phyloP scores from a whole-genome alignment of 2,329 filamentous ascomycete genomes.

The Verticillium alfalfae region DNA sequence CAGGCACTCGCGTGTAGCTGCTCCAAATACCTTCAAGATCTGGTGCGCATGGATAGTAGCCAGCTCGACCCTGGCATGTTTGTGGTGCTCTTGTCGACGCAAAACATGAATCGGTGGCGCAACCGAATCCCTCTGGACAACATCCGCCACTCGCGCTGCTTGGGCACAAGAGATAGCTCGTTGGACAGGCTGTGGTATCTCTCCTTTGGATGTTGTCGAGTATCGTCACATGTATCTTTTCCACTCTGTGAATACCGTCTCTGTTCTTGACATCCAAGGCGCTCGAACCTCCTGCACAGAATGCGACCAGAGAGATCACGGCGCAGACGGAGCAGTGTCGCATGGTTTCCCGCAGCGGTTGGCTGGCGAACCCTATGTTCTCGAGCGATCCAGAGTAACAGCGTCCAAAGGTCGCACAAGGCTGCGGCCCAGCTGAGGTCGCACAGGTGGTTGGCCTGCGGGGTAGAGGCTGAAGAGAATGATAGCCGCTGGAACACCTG shows the following conservation, averaged over 20 bases:
- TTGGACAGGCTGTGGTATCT: slow-evolving; percentile 15
- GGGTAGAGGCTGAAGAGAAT: neutral
- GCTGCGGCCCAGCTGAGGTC: neutral
- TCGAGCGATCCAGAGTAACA: neutral
- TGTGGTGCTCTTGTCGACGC: slow-evolving; percentile 37
- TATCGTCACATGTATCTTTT: slow-evolving; percentile 17
- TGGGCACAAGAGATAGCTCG: slow-evolving; percentile 26
- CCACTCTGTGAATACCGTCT: slow-evolving; percentile 23
- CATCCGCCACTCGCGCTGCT: slow-evolving; percentile 37
- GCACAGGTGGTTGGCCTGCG: neutral
- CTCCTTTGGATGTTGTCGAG: slow-evolving; percentile 5
- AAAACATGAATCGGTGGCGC: slow-evolving; percentile 40
- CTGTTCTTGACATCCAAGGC: slow-evolving; percentile 20
- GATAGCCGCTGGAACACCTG: neutral
- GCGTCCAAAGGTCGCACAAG: neutral
- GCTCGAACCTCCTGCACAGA: neutral
- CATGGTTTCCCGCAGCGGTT: neutral
- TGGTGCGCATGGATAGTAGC: slow-evolving; percentile 34
- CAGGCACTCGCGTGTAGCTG: no score
- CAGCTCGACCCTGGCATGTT: slow-evolving; percentile 26
- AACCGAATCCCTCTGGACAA: slow-evolving; percentile 42
- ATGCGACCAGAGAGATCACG: neutral
- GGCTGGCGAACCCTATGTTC: neutral
- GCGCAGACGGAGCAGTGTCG: slow-evolving; percentile 4
- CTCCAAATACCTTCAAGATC: slow-evolving; percentile 27